A percentile compares a stretch with the other conserved stretches of the same genome.
These are phyloP conservation scores for Daldinia grandis DNA, from an alignment of 495 filamentous ascomycete species.

Conservation along the genomic window DNA sequence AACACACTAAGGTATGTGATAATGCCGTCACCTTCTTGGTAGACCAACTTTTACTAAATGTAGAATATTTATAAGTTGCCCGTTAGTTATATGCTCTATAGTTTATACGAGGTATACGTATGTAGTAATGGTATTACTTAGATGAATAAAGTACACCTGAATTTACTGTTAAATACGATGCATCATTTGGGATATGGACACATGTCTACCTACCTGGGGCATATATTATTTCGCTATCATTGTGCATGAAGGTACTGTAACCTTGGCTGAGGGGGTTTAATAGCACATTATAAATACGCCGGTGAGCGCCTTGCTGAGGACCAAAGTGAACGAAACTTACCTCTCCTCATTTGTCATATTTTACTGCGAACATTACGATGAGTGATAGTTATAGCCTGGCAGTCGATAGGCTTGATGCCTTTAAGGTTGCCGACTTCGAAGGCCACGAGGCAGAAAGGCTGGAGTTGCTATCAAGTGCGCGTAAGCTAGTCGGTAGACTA, in stretches of 20 bases:
- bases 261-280: neutral
- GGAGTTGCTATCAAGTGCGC: conserved; percentile 24
- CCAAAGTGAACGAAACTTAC: neutral
- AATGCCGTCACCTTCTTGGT: neutral
- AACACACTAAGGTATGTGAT: neutral
- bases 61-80: neutral
- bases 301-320: neutral
- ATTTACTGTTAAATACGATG: neutral
- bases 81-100: no score
- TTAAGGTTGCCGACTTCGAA: conserved; percentile 26
- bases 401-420: conserved; percentile 26
- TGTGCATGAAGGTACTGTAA: neutral
- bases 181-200: neutral
- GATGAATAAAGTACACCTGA: neutral
- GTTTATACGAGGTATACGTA: no score
- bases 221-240: neutral
- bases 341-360: neutral
- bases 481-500: conserved; percentile 33
- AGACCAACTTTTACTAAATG: neutral
- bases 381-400: neutral
- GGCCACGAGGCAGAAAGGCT: conserved; percentile 26
- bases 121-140: neutral
- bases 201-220: neutral
- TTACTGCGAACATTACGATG: neutral
- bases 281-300: neutral